Conservation (phyloP, 352 stramenopile species). For the Phytopythium chamaehyphon region DNA sequence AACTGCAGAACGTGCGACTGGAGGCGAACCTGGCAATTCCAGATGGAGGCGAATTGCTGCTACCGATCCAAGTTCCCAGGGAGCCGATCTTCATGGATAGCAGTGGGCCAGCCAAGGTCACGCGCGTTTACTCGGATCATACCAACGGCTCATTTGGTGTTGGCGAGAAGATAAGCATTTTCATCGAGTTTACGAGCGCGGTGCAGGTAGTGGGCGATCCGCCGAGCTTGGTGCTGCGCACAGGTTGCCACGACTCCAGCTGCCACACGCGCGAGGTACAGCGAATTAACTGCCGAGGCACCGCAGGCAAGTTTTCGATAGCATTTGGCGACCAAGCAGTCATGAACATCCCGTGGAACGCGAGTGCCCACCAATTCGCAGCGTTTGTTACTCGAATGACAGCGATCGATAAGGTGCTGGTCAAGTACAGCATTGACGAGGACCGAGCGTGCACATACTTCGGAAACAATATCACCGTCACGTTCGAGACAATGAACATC, state of each 20-base stretch:
- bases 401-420: conserved; percentile 45
- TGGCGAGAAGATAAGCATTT: conserved; percentile 53
- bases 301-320: conserved; percentile 58
- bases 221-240: conserved; percentile 45
- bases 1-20: conserved; percentile 41
- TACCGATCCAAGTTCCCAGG: conserved; percentile 59
- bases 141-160: conserved; percentile 43
- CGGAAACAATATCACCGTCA: conserved; percentile 77
- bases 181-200: conserved; percentile 68
- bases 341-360: conserved; percentile 66
- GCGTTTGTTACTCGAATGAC: conserved; percentile 60
- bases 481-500: conserved; percentile 76
- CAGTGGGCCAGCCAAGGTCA: conserved; percentile 55
- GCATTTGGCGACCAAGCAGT: conserved; percentile 49
- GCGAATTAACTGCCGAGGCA: conserved; percentile 51
- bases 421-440: conserved; percentile 62
- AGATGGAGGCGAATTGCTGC: conserved; percentile 58
- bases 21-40: conserved; percentile 72
- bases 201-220: conserved; percentile 43
- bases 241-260: conserved; percentile 40
- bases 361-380: conserved; percentile 33
- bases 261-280: conserved; percentile 66
- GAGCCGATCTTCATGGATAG: conserved; percentile 47
- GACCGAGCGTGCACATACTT: conserved; percentile 65
- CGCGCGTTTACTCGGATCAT: conserved; percentile 54